These are phyloP conservation scores for Aspergillus udagawae DNA, from an alignment of 2,329 filamentous ascomycete species.

Conservation along the genomic window DNA sequence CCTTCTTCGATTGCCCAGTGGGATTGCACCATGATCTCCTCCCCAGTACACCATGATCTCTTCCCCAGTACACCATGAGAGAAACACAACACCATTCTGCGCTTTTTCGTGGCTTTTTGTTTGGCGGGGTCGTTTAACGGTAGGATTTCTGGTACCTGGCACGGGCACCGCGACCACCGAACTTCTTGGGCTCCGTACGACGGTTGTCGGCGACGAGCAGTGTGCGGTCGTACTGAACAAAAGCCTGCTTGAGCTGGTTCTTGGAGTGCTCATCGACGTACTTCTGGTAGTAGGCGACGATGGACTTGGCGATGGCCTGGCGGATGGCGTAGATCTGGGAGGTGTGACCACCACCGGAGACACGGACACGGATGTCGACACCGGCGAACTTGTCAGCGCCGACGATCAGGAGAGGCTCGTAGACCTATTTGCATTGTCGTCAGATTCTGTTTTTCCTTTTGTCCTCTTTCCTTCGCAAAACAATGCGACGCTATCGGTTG, in stretches of 20 bases:
- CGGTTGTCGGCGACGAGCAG: slow-evolving; percentile 99
- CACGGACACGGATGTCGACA: slow-evolving; percentile 96
- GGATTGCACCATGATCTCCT: slow-evolving; percentile 4
- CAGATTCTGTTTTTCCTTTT: slow-evolving; percentile 3
- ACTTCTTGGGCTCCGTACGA: slow-evolving; percentile 98
- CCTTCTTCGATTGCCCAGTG: slow-evolving; percentile 13
- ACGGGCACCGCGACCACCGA: slow-evolving; percentile 77
- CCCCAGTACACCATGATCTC: slow-evolving; percentile 3
- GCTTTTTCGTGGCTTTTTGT: slow-evolving; percentile 8
- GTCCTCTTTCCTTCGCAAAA: slow-evolving; percentile 1
- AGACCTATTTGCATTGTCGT: slow-evolving; percentile 58
- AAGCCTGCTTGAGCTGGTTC: slow-evolving; percentile 97
- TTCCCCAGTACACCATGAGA: slow-evolving; percentile 4
- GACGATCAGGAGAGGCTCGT: slow-evolving; percentile 96
- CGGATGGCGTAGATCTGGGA: slow-evolving; percentile 98
- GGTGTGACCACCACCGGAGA: slow-evolving; percentile 94
- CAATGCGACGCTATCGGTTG: background rate
- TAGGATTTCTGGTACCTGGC: slow-evolving; percentile 99
- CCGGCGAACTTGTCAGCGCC: slow-evolving; percentile 95
- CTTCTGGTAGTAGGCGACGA: slow-evolving; percentile 99
- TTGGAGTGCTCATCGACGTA: slow-evolving; percentile 99
- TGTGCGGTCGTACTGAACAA: slow-evolving; percentile 93
- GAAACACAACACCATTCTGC: slow-evolving; percentile 11
- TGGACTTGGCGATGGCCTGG: slow-evolving; percentile 96
- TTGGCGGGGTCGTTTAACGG: slow-evolving; percentile 63